Evolutionary conservation across 305 asterid species (phyloP).

Genomic region (Fraxinus dipetala): DNA sequence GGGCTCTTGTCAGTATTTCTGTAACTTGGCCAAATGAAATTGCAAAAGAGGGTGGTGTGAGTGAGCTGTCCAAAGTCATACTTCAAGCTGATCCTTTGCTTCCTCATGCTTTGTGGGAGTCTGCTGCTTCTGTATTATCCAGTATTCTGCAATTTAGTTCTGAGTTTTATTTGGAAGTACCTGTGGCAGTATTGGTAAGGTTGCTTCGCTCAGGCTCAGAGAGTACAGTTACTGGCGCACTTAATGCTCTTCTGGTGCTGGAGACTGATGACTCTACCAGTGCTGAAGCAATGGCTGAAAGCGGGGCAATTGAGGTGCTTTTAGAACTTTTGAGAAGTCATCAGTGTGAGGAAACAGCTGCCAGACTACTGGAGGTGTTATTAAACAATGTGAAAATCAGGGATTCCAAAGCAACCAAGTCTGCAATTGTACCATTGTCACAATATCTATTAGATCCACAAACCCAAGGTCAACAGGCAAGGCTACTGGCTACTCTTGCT

Average conservation of each 20-base stretch:
- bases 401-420: slow-evolving; percentile 79
- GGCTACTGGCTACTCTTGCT: slow-evolving; percentile 92
- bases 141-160: slow-evolving; percentile 77
- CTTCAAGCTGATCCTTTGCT: slow-evolving; percentile 82
- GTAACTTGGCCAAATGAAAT: slow-evolving; percentile 84
- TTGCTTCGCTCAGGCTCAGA: slow-evolving; percentile 79
- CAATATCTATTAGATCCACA: slow-evolving; percentile 99
- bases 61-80: slow-evolving; percentile 82
- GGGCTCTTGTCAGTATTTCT: slow-evolving; percentile 66
- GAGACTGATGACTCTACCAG: slow-evolving; percentile 84
- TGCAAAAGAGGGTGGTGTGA: slow-evolving; percentile 98
- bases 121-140: slow-evolving; percentile 77
- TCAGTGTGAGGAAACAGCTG: slow-evolving; percentile 84
- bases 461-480: slow-evolving; percentile 99
- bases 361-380: slow-evolving; percentile 71
- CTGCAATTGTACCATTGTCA: slow-evolving; percentile 86
- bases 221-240: slow-evolving; percentile 66
- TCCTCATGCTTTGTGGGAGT: slow-evolving; percentile 84
- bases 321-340: slow-evolving; percentile 74
- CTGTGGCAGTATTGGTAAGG: slow-evolving; percentile 83
- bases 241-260: slow-evolving; percentile 78
- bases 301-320: slow-evolving; percentile 84
- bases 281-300: slow-evolving; percentile 89
- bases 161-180: slow-evolving; percentile 78
- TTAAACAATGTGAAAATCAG: slow-evolving; percentile 76